Evolutionary conservation across 1,284 basidiomycete genomes (phyloP).

Genomic region (Schizophyllum amplum): DNA sequence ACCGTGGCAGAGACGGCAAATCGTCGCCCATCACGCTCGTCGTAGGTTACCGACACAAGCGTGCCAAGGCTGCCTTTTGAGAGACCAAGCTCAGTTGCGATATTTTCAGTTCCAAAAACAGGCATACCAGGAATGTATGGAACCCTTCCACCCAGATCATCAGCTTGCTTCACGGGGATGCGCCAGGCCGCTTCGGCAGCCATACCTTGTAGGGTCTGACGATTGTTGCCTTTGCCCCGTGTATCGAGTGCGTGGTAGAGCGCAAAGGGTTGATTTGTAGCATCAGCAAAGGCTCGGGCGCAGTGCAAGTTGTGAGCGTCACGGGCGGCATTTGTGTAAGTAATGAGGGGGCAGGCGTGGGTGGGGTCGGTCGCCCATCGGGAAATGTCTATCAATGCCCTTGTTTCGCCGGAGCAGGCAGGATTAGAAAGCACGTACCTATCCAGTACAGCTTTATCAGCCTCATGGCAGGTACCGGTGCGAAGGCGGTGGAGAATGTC

Average conservation of each 20-base stretch:
- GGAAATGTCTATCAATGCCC: background rate
- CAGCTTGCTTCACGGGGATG: slow-evolving; percentile 10
- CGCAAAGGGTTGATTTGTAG: slow-evolving; percentile 8
- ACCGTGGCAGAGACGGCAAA: slow-evolving; percentile 11
- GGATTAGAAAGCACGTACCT: slow-evolving; percentile 4
- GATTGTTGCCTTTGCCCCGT: background rate
- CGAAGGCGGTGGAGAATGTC: slow-evolving; percentile 8
- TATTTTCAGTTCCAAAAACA: slow-evolving; percentile 12
- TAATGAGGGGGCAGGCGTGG: slow-evolving; percentile 9
- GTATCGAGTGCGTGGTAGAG: slow-evolving; percentile 9
- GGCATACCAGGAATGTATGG: slow-evolving; percentile 13
- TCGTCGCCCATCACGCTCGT: slow-evolving; percentile 1
- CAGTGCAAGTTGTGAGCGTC: slow-evolving; percentile 10
- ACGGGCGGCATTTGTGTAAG: slow-evolving; percentile 12
- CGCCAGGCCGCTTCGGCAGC: slow-evolving; percentile 12
- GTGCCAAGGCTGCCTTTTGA: slow-evolving; percentile 12
- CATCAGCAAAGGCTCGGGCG: slow-evolving; percentile 8
- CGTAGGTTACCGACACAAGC: slow-evolving; percentile 8
- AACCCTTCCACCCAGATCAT: slow-evolving; percentile 12
- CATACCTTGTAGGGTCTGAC: background rate
- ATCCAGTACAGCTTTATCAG: slow-evolving; percentile 5
- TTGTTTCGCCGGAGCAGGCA: slow-evolving; percentile 2
- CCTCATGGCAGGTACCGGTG: slow-evolving; percentile 7
- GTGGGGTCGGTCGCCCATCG: slow-evolving; percentile 8
- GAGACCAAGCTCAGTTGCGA: slow-evolving; percentile 11